Evolutionary conservation across 306 rosid genomes (phyloP).

Genomic region (Arachis stenosperma): DNA sequence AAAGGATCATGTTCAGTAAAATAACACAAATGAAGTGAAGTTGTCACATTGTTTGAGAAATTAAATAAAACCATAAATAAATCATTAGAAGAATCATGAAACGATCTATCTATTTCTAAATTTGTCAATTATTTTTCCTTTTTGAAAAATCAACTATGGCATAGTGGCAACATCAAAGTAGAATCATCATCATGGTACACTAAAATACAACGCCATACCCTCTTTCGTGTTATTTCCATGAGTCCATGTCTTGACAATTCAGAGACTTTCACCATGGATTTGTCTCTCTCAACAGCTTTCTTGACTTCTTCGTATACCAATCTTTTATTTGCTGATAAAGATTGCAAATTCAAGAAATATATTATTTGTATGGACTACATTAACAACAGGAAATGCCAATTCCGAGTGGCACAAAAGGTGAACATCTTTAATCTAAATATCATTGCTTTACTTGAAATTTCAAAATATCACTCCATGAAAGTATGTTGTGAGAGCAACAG

Average conservation of each 20-base stretch:
- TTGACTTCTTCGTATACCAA: constrained; percentile 95
- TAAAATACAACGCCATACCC: constrained; percentile 53
- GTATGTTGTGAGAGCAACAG: not conserved
- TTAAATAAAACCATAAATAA: constrained; percentile 4
- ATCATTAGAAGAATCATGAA: not conserved
- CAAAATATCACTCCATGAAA: constrained; percentile 16
- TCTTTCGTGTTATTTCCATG: constrained; percentile 95
- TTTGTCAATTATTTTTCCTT: constrained; percentile 20
- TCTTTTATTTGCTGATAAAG: constrained; percentile 77
- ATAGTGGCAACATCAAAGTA: constrained; percentile 31
- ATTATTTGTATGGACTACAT: constrained; percentile 29
- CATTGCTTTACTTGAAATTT: constrained; percentile 20
- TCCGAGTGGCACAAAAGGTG: constrained; percentile 28
- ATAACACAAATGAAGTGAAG: constrained; percentile 15
- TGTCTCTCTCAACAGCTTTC: constrained; percentile 93
- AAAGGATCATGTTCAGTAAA: not conserved
- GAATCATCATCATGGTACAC: not conserved
- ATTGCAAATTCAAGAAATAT: constrained; percentile 36
- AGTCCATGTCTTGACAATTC: constrained; percentile 95
- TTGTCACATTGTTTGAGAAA: constrained; percentile 13
- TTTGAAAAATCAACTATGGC: constrained; percentile 22
- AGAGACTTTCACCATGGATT: constrained; percentile 86
- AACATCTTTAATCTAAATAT: constrained; percentile 23
- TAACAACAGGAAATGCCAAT: constrained; percentile 20
- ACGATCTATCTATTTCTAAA: constrained; percentile 21